Percentiles rank a stretch among this genome's conserved stretches.
phyloP scores from a whole-genome alignment of 1,284 basidiomycete species.

The Irpex rosettiformis region DNA sequence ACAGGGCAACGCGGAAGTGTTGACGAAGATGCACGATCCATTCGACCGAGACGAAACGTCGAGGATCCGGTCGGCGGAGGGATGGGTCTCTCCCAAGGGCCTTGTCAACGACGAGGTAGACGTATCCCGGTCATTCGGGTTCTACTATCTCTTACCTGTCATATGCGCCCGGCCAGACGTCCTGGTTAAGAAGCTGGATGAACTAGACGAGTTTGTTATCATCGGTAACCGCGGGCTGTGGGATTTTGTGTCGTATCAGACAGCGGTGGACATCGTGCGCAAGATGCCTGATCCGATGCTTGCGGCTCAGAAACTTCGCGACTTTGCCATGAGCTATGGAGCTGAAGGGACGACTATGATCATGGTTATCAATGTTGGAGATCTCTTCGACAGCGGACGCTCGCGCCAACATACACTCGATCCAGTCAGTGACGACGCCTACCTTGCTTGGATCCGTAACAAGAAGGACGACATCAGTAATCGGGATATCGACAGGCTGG shows the following conservation, averaged over 20 bases:
- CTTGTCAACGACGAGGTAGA: conserved; percentile 92
- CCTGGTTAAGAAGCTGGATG: conserved; percentile 65
- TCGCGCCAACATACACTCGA: conserved; percentile 42
- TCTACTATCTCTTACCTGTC: conserved; percentile 88
- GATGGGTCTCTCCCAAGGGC: conserved; percentile 95
- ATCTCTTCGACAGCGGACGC: conserved; percentile 60
- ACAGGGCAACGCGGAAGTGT: conserved; percentile 72
- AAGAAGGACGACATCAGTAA: conserved; percentile 50
- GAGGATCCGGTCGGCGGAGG: conserved; percentile 89
- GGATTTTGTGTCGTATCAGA: conserved; percentile 94
- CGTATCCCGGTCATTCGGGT: conserved; percentile 91
- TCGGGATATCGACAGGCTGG: conserved; percentile 56
- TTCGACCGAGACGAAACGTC: conserved; percentile 84
- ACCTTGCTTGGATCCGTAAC: conserved; percentile 30
- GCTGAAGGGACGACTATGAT: conserved; percentile 95
- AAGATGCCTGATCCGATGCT: conserved; percentile 91
- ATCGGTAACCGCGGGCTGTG: conserved; percentile 92
- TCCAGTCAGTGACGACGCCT: conserved; percentile 39
- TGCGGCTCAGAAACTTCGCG: conserved; percentile 94
- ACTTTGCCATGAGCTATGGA: conserved; percentile 97
- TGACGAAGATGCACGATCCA: conserved; percentile 88
- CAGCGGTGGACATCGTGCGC: conserved; percentile 95
- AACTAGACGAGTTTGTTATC: conserved; percentile 96
- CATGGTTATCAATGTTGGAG: conserved; percentile 90
- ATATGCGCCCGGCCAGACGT: conserved; percentile 90